Base-by-base conservation (phyloP, 2,329 filamentous ascomycete species). In the Calonectria montana region DNA sequence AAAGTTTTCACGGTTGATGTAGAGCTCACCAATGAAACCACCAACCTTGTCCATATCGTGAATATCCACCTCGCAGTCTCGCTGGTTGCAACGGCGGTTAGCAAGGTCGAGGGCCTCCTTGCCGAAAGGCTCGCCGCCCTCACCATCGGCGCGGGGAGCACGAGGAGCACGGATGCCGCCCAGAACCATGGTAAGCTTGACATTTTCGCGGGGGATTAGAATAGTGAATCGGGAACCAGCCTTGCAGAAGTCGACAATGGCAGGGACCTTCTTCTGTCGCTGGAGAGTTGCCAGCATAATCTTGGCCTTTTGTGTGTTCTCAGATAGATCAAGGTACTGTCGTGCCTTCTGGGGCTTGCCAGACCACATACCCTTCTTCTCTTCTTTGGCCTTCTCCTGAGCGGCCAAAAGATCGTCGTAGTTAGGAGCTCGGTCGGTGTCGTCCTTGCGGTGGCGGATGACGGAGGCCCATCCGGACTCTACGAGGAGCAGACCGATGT, bases 171-270 rank as follows among this genome's bases (percentile, higher is more conserved):
- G 94, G 77, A 99, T 97, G 59, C 97, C 96, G 65, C 94, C 96
- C 59, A 99, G 91, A 4, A 99, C 96, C 81, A 99, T 93, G 2
- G 96, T 99, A 72, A 99, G 88, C 87, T 98, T 98, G 81, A 96
- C 92, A 79, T 95, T 95, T 82, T 99, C 97, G 41, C 96, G 93
- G 57, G 97, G 96, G 61, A 99, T 91, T 12, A 99, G 87, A 41
- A 99, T 89, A 29, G 95, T 97, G 84, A 98, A 99, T 76, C 97
- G 91, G 47, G 96, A 97, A 35, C 94, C 97, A n/a, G 95, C 94
- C 86, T 98, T 98, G 87, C 97, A 97, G 83, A 97, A 99, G 83
- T 99, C 97, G 48, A 99, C 95, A 77, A 99, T 89, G 13, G 94
- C 97, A 9, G 97, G 95, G 4, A 98, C 93, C 84, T 94, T 96